Evolutionary conservation across 208 protist species (phyloP).

Genomic region (Acanthamoeba divionensis): DNA sequence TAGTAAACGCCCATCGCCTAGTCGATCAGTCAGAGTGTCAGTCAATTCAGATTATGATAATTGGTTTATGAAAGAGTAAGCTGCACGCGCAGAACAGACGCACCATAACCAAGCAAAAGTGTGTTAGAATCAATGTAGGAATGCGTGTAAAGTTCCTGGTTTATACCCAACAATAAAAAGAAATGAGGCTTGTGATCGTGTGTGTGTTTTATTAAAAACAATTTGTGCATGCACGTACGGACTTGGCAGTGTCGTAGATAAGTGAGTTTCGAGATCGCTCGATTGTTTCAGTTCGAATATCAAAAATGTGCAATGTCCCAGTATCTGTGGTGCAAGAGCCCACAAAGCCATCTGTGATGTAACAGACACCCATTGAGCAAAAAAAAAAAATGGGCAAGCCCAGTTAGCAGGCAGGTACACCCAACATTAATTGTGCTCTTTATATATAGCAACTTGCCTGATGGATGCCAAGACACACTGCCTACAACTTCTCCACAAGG

Average conservation of each 20-base stretch:
- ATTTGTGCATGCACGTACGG: background rate
- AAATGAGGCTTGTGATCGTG: background rate
- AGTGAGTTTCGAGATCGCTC: background rate
- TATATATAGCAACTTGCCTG: too few species aligned
- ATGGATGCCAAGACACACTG: conserved; percentile 23
- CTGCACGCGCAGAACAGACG: too few species aligned
- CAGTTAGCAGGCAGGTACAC: too few species aligned
- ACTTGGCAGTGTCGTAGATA: conserved; percentile 11
- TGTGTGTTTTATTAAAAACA: background rate
- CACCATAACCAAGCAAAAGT: conserved; percentile 6
- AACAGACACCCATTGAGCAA: too few species aligned
- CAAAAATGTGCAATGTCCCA: conserved; percentile 6
- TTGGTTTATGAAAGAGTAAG: too few species aligned
- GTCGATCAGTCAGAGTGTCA: too few species aligned
- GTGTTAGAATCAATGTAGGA: conserved; percentile 13
- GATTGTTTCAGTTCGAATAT: conserved; percentile 29
- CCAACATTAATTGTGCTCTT: too few species aligned
- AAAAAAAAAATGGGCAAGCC: too few species aligned
- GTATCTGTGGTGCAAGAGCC: conserved; percentile 27
- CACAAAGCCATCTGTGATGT: conserved; percentile 18
- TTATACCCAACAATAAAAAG: background rate
- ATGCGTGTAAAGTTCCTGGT: conserved; percentile 38
- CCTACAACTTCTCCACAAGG: conserved; percentile 26
- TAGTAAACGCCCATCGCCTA: too few species aligned
- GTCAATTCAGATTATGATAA: too few species aligned